Conservation (phyloP, 2,329 filamentous ascomycete species). For the Fusarium gaditjirri region DNA sequence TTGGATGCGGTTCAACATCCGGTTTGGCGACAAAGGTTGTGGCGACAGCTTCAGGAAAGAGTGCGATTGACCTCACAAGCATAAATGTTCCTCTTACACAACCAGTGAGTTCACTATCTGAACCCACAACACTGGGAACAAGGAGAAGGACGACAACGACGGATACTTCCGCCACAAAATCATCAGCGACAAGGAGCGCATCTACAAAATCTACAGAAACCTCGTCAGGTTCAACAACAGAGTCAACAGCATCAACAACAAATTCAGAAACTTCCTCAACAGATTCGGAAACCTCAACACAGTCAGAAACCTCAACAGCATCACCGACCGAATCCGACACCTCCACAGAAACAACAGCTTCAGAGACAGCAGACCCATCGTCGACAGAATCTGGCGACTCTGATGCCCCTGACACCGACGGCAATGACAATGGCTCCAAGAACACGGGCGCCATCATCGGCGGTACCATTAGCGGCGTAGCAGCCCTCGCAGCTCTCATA, state of each 20-base stretch:
- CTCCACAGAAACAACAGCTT: conserved; percentile 19
- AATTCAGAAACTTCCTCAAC: conserved; percentile 20
- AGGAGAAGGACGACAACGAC: conserved; percentile 28
- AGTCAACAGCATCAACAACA: conserved; percentile 7
- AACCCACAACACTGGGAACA: conserved; percentile 55
- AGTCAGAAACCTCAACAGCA: conserved; percentile 20
- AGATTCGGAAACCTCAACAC: conserved; percentile 18
- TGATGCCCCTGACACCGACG: conserved; percentile 45
- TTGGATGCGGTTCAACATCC: conserved; percentile 63
- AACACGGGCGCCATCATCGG: conserved; percentile 63
- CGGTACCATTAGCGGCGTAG: conserved; percentile 63
- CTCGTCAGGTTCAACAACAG: conserved; percentile 5
- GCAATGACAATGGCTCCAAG: conserved; percentile 45
- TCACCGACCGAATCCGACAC: conserved; percentile 26
- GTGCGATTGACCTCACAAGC: conserved; percentile 49
- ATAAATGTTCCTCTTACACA: conserved; percentile 56
- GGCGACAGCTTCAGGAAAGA: conserved; percentile 57
- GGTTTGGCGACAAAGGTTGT: conserved; percentile 60
- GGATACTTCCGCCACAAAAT: conserved; percentile 7
- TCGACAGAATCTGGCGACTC: conserved; percentile 30
- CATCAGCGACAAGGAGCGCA: conserved; percentile 14
- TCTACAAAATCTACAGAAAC: conserved; percentile 20
- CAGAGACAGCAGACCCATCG: conserved; percentile 37
- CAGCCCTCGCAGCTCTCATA: conserved; percentile 55
- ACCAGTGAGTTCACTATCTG: conserved; percentile 51